Conservation (phyloP, 257 asterid species). For the Gynochthodes officinalis region DNA sequence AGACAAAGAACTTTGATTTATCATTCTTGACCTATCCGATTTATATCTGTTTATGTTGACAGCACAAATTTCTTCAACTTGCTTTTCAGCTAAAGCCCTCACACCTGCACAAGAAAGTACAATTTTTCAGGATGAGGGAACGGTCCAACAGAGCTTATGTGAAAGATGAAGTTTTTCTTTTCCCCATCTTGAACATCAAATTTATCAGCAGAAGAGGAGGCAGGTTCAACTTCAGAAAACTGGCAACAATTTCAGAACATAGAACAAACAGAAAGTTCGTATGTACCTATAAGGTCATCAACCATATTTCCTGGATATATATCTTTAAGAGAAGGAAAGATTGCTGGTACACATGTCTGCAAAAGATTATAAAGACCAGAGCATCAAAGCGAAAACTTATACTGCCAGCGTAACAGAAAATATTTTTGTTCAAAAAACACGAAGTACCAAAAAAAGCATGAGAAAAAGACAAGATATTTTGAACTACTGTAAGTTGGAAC, state of each 20-base stretch:
- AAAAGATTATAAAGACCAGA: conserved; percentile 23
- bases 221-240: conserved; percentile 2
- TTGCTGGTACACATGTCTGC: conserved; percentile 86
- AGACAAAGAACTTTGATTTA: conserved; percentile 65
- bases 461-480: background rate
- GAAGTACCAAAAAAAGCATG: background rate
- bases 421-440: background rate
- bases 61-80: conserved; percentile 60
- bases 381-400: conserved; percentile 8
- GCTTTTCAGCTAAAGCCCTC: conserved; percentile 73
- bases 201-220: background rate
- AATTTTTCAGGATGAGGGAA: conserved; percentile 8
- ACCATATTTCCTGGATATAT: conserved; percentile 85
- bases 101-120: conserved; percentile 54
- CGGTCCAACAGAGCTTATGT: background rate
- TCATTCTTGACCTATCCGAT: conserved; percentile 50
- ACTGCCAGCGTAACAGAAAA: background rate
- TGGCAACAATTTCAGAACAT: background rate
- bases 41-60: conserved; percentile 51
- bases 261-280: background rate
- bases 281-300: conserved; percentile 74
- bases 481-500: background rate
- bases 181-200: background rate
- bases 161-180: background rate
- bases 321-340: conserved; percentile 83